These are phyloP conservation scores for Parachlorella kessleri DNA, from an alignment of 139 green algal species.

Conservation along the genomic window DNA sequence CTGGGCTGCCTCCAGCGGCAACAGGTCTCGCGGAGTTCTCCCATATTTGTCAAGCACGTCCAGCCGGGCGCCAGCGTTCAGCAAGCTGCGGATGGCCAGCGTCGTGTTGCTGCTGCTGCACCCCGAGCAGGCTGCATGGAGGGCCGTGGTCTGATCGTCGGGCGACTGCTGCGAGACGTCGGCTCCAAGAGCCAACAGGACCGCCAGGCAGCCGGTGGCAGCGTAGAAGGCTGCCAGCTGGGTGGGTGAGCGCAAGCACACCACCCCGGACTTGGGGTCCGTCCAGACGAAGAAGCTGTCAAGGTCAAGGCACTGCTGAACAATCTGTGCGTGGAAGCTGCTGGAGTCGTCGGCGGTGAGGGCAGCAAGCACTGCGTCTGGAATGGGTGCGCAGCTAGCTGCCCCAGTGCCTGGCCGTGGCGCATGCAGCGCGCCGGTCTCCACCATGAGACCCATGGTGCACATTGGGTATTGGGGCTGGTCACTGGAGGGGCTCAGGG, in stretches of 20 bases:
- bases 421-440: too few species aligned
- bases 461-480: too few species aligned
- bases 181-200: slow-evolving; percentile 1
- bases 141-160: slow-evolving; percentile 3
- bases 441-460: too few species aligned
- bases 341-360: background rate
- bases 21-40: slow-evolving; percentile 9
- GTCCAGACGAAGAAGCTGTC: background rate
- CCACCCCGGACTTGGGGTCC: background rate
- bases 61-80: background rate
- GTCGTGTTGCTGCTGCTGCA: slow-evolving; percentile 3
- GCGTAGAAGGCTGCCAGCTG: background rate
- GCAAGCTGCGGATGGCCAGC: background rate
- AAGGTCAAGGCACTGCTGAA: background rate
- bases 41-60: background rate
- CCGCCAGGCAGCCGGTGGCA: background rate
- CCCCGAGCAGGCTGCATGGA: slow-evolving; percentile 23
- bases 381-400: background rate
- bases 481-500: too few species aligned
- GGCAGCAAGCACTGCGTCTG: background rate
- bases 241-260: background rate
- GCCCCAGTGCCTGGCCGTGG: too few species aligned
- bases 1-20: slow-evolving; percentile 3
- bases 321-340: background rate
- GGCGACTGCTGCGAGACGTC: background rate